A percentile compares a stretch with the other conserved stretches of the same genome.
phyloP scores from a whole-genome alignment of 2,329 filamentous ascomycete genomes.

The Paraphaeosphaeria minitans region DNA sequence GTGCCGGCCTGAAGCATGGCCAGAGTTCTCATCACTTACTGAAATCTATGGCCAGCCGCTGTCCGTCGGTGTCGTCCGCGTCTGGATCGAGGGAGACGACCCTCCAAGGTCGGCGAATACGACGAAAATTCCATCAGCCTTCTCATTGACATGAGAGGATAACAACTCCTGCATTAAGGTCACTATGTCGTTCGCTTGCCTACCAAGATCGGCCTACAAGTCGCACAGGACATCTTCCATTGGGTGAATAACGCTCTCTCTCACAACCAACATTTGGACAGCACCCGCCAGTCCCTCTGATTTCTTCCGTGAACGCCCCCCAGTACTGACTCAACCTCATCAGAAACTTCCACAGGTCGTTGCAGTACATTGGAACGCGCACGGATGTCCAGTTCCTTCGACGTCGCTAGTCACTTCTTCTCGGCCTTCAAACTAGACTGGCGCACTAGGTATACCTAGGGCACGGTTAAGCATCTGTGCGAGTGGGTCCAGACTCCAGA shows the following conservation, averaged over 20 bases:
- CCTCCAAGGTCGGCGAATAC: background rate
- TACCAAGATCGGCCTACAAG: background rate
- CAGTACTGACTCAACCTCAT: background rate
- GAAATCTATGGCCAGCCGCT: background rate
- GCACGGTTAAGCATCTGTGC: background rate
- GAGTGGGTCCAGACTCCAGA: background rate
- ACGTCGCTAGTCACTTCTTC: background rate
- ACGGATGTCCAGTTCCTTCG: background rate
- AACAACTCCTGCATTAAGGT: background rate
- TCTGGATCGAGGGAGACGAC: background rate
- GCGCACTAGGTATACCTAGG: background rate
- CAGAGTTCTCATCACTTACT: background rate
- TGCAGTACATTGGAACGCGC: background rate
- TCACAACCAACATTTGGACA: background rate
- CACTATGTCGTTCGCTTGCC: background rate
- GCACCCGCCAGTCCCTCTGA: background rate
- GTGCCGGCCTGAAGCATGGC: background rate
- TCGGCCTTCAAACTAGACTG: background rate
- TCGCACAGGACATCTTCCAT: background rate
- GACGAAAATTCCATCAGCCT: background rate
- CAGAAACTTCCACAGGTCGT: background rate
- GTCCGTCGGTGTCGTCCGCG: background rate
- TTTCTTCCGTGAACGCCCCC: background rate
- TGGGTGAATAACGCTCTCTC: background rate
- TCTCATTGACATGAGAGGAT: background rate